Conservation (phyloP, 306 rosid genomes). For the Hylodesmum podocarpum region DNA sequence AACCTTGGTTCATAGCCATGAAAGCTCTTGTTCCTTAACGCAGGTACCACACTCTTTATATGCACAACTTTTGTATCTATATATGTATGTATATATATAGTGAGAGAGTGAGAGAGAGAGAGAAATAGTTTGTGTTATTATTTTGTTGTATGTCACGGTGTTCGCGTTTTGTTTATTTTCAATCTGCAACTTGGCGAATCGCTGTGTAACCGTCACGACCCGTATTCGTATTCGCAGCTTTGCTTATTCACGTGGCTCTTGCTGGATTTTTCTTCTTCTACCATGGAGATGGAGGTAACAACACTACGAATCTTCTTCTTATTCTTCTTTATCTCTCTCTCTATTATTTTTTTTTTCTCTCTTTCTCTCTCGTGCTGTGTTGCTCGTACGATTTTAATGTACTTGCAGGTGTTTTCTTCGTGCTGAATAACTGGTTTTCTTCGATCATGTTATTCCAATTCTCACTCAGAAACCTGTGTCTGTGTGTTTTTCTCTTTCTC, state of each 20-base stretch:
- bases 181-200: conserved; percentile 54
- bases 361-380: conserved; percentile 27
- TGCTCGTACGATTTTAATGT: conserved; percentile 49
- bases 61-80: conserved; percentile 9
- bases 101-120: neutral
- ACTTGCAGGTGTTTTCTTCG: conserved; percentile 29
- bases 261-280: conserved; percentile 34
- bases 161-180: conserved; percentile 58
- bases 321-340: neutral
- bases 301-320: conserved; percentile 13
- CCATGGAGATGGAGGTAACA: conserved; percentile 55
- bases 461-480: conserved; percentile 21
- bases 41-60: conserved; percentile 44
- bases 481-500: conserved; percentile 20
- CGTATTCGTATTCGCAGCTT: conserved; percentile 61
- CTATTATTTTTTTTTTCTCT: neutral
- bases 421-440: conserved; percentile 42
- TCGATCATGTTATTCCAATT: conserved; percentile 63
- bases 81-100: neutral
- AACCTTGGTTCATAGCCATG: conserved; percentile 66
- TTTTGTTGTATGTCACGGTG: neutral
- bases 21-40: conserved; percentile 50
- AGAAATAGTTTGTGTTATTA: neutral
- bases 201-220: conserved; percentile 52
- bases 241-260: conserved; percentile 49